phyloP scores from a whole-genome alignment of 257 asterid genomes.

The Plantago ovata region DNA sequence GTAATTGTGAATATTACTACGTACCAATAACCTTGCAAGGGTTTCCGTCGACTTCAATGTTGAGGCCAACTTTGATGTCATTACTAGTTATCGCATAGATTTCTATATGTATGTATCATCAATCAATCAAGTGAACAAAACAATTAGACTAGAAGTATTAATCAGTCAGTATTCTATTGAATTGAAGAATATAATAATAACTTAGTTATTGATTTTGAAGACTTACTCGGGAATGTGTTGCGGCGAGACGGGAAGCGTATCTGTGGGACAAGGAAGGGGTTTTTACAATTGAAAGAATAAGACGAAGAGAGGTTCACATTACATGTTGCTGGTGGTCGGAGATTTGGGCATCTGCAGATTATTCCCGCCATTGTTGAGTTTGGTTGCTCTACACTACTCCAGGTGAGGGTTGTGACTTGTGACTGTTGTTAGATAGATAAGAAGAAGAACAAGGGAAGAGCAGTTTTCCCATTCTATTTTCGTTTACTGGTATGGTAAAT shows the following conservation, averaged over 20 bases:
- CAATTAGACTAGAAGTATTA: too few relatives aligned
- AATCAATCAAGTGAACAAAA: not conserved
- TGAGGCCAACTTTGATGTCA: constrained; percentile 89
- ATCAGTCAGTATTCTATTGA: too few relatives aligned
- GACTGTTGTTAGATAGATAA: too few relatives aligned
- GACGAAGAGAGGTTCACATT: constrained; percentile 28
- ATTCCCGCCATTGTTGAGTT: constrained; percentile 58
- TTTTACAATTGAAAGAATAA: constrained; percentile 25
- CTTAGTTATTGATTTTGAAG: constrained; percentile 41
- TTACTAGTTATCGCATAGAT: constrained; percentile 79
- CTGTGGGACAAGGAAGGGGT: constrained; percentile 29
- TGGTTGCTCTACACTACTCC: too few relatives aligned
- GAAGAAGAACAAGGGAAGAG: too few relatives aligned
- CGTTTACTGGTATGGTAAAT: too few relatives aligned
- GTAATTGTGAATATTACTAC: too few relatives aligned
- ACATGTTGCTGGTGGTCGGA: constrained; percentile 37
- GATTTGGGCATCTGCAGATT: constrained; percentile 40
- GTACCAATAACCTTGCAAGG: constrained; percentile 97
- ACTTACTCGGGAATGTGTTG: constrained; percentile 48
- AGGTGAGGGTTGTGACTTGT: too few relatives aligned
- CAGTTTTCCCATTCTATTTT: too few relatives aligned
- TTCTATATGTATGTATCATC: constrained; percentile 27
- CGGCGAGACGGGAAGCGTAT: constrained; percentile 34
- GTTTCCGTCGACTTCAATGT: constrained; percentile 83
- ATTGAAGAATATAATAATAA: not conserved